Conservation (phyloP, 2,329 filamentous ascomycete genomes). For the Dactylellina cionopaga region DNA sequence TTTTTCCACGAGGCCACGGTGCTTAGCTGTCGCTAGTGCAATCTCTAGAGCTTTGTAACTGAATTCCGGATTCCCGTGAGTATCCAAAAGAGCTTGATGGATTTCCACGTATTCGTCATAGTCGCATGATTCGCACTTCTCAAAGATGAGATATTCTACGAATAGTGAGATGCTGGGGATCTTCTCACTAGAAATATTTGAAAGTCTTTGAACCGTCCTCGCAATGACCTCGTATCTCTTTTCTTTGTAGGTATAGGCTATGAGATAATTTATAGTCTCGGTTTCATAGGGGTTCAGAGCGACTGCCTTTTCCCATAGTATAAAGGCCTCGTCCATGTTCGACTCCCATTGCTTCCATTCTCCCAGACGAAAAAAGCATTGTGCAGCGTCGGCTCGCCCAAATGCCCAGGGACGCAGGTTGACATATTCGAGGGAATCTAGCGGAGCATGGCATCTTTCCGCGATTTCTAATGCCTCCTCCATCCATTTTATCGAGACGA, state of each 20-base stretch:
- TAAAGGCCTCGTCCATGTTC: neutral
- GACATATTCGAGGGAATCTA: neutral
- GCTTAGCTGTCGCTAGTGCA: neutral
- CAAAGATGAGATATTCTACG: no score
- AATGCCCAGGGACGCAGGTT: neutral
- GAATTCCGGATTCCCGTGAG: neutral
- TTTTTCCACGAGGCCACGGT: neutral
- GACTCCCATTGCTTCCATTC: no score
- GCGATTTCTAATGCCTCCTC: neutral
- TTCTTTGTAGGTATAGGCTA: no score
- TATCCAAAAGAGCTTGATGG: neutral
- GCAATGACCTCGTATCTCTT: no score
- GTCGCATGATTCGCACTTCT: neutral
- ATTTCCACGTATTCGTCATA: neutral
- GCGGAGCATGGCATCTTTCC: neutral
- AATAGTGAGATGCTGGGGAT: no score
- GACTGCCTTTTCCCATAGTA: neutral
- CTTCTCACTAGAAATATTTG: no score
- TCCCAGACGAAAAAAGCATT: no score
- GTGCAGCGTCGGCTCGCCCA: neutral
- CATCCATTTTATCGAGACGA: neutral
- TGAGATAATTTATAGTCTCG: no score
- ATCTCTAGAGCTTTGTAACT: neutral
- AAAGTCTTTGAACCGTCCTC: no score
- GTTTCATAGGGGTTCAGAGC: neutral